Conservation (phyloP, 2,329 filamentous ascomycete species). For the Cordyceps javanica region DNA sequence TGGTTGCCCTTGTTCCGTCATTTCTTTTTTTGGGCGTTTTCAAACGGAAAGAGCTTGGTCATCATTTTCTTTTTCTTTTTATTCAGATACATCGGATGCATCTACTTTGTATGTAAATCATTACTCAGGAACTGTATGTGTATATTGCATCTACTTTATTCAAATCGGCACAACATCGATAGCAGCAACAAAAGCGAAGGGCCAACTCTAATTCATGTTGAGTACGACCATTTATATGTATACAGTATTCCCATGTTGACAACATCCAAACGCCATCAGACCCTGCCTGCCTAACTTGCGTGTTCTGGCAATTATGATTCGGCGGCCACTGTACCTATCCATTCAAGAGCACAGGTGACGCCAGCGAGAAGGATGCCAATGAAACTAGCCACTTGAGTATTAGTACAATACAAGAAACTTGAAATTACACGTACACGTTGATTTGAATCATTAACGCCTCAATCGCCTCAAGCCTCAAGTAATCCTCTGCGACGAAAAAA, state of each 20-base stretch:
- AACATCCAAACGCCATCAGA: not conserved
- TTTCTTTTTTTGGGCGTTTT: not conserved
- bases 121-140: not conserved
- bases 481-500: not conserved
- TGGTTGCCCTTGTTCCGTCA: not conserved
- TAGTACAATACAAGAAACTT: constrained; percentile 16
- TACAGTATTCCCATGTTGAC: not conserved
- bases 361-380: constrained; percentile 19
- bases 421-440: constrained; percentile 20
- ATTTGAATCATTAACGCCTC: constrained; percentile 18
- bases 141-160: not conserved
- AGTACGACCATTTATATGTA: not conserved
- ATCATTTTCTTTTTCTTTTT: not conserved
- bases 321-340: not conserved
- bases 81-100: not conserved
- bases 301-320: too few relatives aligned
- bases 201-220: not conserved
- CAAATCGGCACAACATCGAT: not conserved
- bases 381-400: constrained; percentile 15
- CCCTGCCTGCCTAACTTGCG: not conserved
- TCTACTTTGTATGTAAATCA: not conserved
- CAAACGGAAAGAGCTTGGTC: constrained; percentile 1
- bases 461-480: too few relatives aligned
- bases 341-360: constrained; percentile 4
- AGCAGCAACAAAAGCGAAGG: too few relatives aligned